A percentile compares a stretch with the other conserved stretches of the same genome.
These are phyloP conservation scores for Chamaecrista fasciculata DNA, from an alignment of 306 rosid genomes.

Conservation along the genomic window DNA sequence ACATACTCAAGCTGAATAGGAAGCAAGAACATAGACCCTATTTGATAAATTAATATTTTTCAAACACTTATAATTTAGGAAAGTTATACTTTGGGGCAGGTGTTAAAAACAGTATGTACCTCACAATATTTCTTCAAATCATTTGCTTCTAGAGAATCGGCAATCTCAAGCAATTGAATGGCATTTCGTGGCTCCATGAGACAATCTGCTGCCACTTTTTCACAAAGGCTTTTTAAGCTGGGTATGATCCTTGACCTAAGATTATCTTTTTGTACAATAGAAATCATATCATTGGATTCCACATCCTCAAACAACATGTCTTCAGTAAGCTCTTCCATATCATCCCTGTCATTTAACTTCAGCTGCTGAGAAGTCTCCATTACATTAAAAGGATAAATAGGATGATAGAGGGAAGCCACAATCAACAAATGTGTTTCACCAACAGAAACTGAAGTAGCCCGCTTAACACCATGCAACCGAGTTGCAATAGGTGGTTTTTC, in stretches of 20 bases:
- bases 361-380: slow-evolving; percentile 41
- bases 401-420: slow-evolving; percentile 79
- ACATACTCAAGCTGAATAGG: not conserved
- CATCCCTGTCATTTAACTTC: slow-evolving; percentile 38
- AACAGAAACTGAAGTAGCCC: slow-evolving; percentile 78
- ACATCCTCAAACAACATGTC: slow-evolving; percentile 55
- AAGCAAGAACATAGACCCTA: not conserved
- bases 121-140: slow-evolving; percentile 83
- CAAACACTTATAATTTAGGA: not conserved
- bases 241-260: slow-evolving; percentile 46
- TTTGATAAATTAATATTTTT: not conserved
- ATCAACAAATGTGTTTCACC: slow-evolving; percentile 90
- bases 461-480: slow-evolving; percentile 81
- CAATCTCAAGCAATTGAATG: slow-evolving; percentile 78
- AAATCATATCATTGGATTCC: slow-evolving; percentile 38
- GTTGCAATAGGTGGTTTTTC: slow-evolving; percentile 71
- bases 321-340: slow-evolving; percentile 60
- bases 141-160: slow-evolving; percentile 79
- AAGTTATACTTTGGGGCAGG: not conserved
- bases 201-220: slow-evolving; percentile 78
- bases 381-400: slow-evolving; percentile 48
- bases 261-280: slow-evolving; percentile 38
- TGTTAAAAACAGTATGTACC: slow-evolving; percentile 60
- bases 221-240: slow-evolving; percentile 82
- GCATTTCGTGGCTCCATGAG: slow-evolving; percentile 97